These are phyloP conservation scores for Houttuynia cordata DNA, from an alignment of 164 flowering plant species.

Conservation along the genomic window DNA sequence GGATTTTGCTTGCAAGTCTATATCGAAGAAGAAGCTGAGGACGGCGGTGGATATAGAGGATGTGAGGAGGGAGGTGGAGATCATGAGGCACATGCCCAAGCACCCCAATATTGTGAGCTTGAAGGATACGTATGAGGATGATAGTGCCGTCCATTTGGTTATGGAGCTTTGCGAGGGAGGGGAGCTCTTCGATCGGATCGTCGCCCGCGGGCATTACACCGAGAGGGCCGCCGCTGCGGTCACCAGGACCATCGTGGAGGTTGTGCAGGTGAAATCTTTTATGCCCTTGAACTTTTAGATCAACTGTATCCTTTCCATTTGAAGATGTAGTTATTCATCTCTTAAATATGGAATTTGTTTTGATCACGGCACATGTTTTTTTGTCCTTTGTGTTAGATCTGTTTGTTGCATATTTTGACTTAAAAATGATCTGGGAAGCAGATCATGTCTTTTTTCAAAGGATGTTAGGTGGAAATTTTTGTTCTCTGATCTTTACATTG, in stretches of 20 bases:
- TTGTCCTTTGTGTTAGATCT: too few relatives aligned
- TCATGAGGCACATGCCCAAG: conserved; percentile 67
- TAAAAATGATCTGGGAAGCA: too few relatives aligned
- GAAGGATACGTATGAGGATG: conserved; percentile 82
- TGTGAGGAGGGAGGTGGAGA: conserved; percentile 80
- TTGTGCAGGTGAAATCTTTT: conserved; percentile 54
- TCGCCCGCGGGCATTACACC: conserved; percentile 78
- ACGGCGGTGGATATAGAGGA: conserved; percentile 74
- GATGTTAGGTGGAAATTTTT: too few relatives aligned
- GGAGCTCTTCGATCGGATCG: conserved; percentile 81
- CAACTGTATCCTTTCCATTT: not conserved
- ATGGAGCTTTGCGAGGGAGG: conserved; percentile 95
- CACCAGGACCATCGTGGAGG: conserved; percentile 70
- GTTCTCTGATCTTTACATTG: too few relatives aligned
- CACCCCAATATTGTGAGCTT: conserved; percentile 68
- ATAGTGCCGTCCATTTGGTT: conserved; percentile 68
- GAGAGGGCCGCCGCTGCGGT: conserved; percentile 80
- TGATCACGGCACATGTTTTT: too few relatives aligned
- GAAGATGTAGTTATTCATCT: too few relatives aligned
- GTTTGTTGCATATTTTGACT: too few relatives aligned
- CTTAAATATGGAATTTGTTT: too few relatives aligned
- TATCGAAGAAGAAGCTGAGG: conserved; percentile 79
- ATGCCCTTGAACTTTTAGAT: not conserved
- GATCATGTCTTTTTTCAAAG: too few relatives aligned
- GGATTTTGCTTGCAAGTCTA: conserved; percentile 61